These are phyloP conservation scores for Canna indica DNA, from an alignment of 176 grass and related monocot genomes.

Conservation along the genomic window DNA sequence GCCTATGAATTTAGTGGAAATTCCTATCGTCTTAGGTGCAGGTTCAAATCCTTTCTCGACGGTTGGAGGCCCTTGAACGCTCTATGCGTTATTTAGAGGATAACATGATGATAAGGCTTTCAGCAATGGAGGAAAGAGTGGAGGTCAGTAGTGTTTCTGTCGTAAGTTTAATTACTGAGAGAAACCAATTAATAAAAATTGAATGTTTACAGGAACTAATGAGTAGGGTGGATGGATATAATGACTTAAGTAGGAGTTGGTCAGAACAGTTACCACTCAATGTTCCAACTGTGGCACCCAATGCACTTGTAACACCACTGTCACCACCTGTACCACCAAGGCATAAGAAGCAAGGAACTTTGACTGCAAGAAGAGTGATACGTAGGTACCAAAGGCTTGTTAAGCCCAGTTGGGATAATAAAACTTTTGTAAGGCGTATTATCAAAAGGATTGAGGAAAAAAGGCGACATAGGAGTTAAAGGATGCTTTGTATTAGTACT, in stretches of 20 bases:
- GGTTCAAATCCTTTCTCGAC: constrained; percentile 1
- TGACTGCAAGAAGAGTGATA: constrained; percentile 4
- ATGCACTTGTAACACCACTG: not conserved
- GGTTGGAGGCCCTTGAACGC: constrained; percentile 5
- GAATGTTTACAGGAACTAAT: not conserved
- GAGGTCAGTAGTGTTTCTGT: not conserved
- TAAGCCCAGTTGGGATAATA: constrained; percentile 7
- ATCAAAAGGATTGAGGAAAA: constrained; percentile 1
- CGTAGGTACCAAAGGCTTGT: constrained; percentile 10
- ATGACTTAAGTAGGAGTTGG: not conserved
- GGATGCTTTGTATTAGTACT: not conserved
- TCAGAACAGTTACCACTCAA: not conserved
- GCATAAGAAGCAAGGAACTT: constrained; percentile 9
- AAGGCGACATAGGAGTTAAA: constrained; percentile 6
- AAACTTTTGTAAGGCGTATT: not conserved
- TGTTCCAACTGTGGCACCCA: not conserved
- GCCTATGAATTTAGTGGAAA: not conserved
- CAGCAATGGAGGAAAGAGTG: constrained; percentile 5
- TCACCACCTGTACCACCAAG: not conserved
- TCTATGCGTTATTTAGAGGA: constrained; percentile 6
- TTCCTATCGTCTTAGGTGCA: not conserved
- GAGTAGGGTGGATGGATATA: constrained; percentile 7
- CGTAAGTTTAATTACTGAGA: not conserved
- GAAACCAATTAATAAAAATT: not conserved
- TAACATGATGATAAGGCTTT: constrained; percentile 3